A percentile compares a stretch with the other conserved stretches of the same genome.
Conservation (phyloP, 805 yeast genomes). For the Spathaspora arborariae region DNA sequence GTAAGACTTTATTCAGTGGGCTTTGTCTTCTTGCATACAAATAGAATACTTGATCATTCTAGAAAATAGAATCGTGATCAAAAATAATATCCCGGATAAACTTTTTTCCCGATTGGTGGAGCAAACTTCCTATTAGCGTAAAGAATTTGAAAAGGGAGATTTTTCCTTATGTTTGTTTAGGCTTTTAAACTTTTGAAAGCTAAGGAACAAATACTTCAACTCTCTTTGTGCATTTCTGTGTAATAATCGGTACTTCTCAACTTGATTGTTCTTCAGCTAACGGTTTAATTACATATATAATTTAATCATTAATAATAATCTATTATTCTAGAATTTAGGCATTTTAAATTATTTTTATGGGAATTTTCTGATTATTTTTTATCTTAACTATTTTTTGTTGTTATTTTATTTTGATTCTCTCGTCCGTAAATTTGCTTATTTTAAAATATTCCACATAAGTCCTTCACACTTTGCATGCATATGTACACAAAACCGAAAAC, state of each 20-base stretch:
- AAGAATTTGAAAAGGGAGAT: too few relatives aligned
- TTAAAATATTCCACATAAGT: neutral
- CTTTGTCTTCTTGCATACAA: neutral
- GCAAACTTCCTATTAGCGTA: too few relatives aligned
- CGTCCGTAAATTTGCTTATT: constrained; percentile 1
- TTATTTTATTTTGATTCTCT: neutral
- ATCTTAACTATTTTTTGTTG: neutral
- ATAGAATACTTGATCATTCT: neutral
- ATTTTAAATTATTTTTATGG: neutral
- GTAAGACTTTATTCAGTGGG: neutral
- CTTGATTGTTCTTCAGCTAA: neutral
- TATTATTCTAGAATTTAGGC: neutral
- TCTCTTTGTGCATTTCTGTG: neutral
- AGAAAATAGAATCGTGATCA: neutral
- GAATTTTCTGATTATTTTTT: neutral
- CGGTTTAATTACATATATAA: neutral
- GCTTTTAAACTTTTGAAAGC: too few relatives aligned
- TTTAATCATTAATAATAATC: neutral
- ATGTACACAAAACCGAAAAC: constrained; percentile 2
- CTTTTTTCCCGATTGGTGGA: neutral
- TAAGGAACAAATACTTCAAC: neutral
- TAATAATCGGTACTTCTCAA: neutral
- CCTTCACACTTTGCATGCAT: constrained; percentile 1
- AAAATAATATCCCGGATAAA: neutral
- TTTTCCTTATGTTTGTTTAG: neutral